Base-by-base conservation (phyloP, 1,284 basidiomycete species). In the Fomitopsis pinicola region DNA sequence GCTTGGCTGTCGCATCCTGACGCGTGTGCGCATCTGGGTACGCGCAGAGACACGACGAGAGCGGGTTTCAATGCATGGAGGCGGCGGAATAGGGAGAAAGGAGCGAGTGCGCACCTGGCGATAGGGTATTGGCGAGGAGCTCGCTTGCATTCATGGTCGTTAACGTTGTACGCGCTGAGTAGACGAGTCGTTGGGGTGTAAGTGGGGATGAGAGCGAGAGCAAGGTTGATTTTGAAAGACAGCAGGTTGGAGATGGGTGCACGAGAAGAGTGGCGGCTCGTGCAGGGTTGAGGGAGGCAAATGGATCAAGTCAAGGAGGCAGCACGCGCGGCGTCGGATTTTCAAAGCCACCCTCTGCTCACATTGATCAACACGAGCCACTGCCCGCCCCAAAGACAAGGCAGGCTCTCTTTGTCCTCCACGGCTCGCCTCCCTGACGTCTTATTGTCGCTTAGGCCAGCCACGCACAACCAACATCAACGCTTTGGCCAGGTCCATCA, bases 121-220 rank as follows among this genome's bases (percentile, higher is more conserved):
- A 95, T 72, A 97, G 87, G 69, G 94, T 91, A 81, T 95, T 94
- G 71, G 88, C 85, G 72, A 97, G 88, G 65, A 96, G 87, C 76
- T 92, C 88, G 66, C 87, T 89, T 68, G 92, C 92, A 81, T 94
- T 93, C 94, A 96, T 96, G 73, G 77, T 86, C 73, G 72, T 67
- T 56, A 67, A 58, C 6, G 59, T 48, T 64, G 63, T 59, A 42
- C 33, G n/a, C 19, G 40, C 26, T 57, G 45, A 62, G 58, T 52
- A 28, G 55, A 58, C 22, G 54, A 15, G 42, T 8, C 17, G 42
- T 45, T 22, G 52, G n/a, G 59, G 48, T 5, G 22, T n/a, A 26
- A 35, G 28, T 44, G 53, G 55, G 55, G 48, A 53, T 54, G 57
- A 19, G 28, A 55, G 60, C 59, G 60, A 56, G 60, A 62, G 57